Base-by-base conservation (phyloP, 1,139 yeast genomes). In the Lodderomyces metapsilosis region DNA sequence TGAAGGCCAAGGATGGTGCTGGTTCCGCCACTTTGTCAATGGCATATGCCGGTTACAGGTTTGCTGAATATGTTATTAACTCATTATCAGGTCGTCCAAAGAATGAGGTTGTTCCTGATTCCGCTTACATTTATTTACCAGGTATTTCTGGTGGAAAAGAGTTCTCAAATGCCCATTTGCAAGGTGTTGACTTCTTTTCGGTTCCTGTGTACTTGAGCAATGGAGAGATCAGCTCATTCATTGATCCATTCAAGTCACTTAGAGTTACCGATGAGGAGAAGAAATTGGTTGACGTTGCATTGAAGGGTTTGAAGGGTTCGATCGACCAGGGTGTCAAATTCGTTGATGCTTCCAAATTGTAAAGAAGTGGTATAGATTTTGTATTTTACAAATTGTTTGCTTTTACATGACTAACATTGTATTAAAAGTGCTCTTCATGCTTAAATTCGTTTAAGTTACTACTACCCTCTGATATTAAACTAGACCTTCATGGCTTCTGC, bases 1-100 rank as follows among this genome's bases (percentile, higher is more conserved):
- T 84, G 42, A 74, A 81, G 61, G 89, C 89, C 20, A 84, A 84
- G 60, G 75, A 81, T 50, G 89, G 89, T 47, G 82, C 82, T 32
- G 91, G 91, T 8, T 81, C 88, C 7, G 91, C 89, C 21, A 84
- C 91, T 12, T 71, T 84, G 51, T 80, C 87, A 1, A 84, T 84
- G 91, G 88, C 89, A 13, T 78, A 75, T 52, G 88, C 89, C 22
- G 91, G 88, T 31, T 82, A 79, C 63, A 70, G 82, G 50, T 83
- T 84, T 62, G 80, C 84, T 22, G 77, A 74, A 48, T 62, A 66
- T 36, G 66, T 80, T 23, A 59, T 80, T 43, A 60, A 61, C 40
- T 76, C 83, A 2, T 56, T 67, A 40, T 53, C 63, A 13, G 71
- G 75, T 11, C 57, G 47, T 28, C 25, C 47, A 8, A 37, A 30